Conservation (phyloP, 306 rosid genomes). For the Cicer arietinum region DNA sequence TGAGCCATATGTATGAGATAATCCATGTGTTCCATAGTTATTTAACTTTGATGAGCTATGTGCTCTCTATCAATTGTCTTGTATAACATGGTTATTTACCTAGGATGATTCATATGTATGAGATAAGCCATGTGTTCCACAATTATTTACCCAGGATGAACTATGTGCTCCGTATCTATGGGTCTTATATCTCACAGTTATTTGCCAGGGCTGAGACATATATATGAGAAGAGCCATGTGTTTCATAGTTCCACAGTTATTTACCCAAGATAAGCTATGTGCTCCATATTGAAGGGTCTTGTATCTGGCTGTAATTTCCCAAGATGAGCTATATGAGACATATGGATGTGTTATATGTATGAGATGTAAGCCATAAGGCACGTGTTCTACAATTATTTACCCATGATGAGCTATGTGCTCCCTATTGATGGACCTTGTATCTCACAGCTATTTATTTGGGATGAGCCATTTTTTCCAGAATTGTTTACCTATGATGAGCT, state of each 20-base stretch:
- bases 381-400: neutral
- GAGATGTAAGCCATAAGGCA: too few relatives aligned
- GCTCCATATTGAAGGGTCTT: neutral
- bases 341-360: neutral
- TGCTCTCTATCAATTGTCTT: neutral
- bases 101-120: neutral
- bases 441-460: neutral
- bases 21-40: neutral
- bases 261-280: neutral
- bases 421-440: too few relatives aligned
- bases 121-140: neutral
- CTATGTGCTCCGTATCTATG: slow-evolving; percentile 4
- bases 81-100: neutral
- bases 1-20: neutral
- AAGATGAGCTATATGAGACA: neutral
- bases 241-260: neutral
- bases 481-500: slow-evolving; percentile 10
- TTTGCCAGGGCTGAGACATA: neutral
- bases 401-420: slow-evolving; percentile 14
- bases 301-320: neutral
- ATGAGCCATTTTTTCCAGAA: too few relatives aligned
- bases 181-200: neutral
- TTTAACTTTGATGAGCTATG: neutral
- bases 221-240: neutral
- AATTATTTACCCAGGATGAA: neutral